phyloP scores from a whole-genome alignment of 345 rosid genomes.

The Salix arbutifolia region DNA sequence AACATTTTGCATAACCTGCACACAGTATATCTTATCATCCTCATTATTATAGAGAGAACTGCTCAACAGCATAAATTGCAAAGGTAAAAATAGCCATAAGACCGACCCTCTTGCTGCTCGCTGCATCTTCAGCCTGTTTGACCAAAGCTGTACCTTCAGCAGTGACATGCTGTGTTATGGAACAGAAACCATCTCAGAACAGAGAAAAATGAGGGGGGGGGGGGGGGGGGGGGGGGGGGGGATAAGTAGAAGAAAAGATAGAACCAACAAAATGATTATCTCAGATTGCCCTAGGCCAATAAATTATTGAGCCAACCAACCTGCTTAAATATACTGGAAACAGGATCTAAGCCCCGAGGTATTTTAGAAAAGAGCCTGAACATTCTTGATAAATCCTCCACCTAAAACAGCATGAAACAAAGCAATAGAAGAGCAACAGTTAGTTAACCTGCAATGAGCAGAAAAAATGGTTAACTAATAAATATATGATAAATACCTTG shows the following conservation, averaged over 20 bases:
- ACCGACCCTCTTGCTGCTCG: slow-evolving; percentile 32
- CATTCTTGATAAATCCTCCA: slow-evolving; percentile 41
- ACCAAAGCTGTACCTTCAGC: slow-evolving; percentile 37
- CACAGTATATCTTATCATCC: neutral
- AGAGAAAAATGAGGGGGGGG: neutral
- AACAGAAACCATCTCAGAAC: neutral
- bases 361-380: slow-evolving; percentile 33
- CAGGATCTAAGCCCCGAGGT: slow-evolving; percentile 34
- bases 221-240: too few relatives aligned
- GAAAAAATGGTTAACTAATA: neutral
- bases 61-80: neutral
- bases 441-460: neutral
- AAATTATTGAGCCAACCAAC: slow-evolving; percentile 7
- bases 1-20: neutral
- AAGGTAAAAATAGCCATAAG: neutral
- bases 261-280: neutral
- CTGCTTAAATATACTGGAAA: slow-evolving; percentile 35
- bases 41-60: neutral
- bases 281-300: neutral
- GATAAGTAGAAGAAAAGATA: neutral
- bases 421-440: neutral
- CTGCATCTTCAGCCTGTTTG: slow-evolving; percentile 40
- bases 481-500: slow-evolving; percentile 16
- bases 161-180: slow-evolving; percentile 28
- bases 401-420: slow-evolving; percentile 16